A percentile compares a stretch with the other conserved stretches of the same genome.
Conservation (phyloP, 306 rosid species). For the Cucurbita maxima region DNA sequence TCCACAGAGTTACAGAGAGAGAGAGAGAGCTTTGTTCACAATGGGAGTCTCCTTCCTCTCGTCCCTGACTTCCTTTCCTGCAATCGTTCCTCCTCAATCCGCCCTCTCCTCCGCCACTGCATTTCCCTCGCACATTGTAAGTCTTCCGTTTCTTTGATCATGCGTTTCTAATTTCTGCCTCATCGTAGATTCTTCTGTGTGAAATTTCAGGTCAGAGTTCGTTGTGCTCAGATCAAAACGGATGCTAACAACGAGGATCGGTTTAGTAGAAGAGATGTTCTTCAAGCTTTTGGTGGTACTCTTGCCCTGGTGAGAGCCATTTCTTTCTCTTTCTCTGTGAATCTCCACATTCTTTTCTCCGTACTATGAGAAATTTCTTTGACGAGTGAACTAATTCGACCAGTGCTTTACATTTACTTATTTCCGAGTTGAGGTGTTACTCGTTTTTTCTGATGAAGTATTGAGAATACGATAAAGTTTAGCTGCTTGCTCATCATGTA, state of each 20-base stretch:
- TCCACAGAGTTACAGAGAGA: background rate
- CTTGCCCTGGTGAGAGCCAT: constrained; percentile 55
- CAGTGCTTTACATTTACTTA: background rate
- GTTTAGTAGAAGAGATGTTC: constrained; percentile 35
- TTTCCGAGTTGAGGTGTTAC: background rate
- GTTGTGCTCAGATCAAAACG: constrained; percentile 31
- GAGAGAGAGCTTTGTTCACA: background rate
- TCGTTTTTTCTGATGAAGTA: background rate
- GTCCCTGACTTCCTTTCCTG: background rate
- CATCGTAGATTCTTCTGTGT: background rate
- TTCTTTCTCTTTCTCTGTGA: background rate
- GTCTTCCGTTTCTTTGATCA: constrained; percentile 1
- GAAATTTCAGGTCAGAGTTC: constrained; percentile 32
- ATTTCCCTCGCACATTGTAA: constrained; percentile 37
- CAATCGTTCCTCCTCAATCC: background rate
- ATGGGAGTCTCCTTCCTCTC: constrained; percentile 7
- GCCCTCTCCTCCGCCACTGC: constrained; percentile 4
- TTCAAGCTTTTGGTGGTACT: constrained; percentile 46
- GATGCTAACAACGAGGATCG: constrained; percentile 21
- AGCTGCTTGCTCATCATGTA: background rate
- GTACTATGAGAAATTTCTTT: background rate
- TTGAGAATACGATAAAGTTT: background rate
- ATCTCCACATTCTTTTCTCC: background rate
- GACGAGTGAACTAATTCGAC: background rate
- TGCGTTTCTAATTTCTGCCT: background rate